Evolutionary conservation across 1,139 yeast genomes (phyloP).

Genomic region (Sugiyamaella paludigena): DNA sequence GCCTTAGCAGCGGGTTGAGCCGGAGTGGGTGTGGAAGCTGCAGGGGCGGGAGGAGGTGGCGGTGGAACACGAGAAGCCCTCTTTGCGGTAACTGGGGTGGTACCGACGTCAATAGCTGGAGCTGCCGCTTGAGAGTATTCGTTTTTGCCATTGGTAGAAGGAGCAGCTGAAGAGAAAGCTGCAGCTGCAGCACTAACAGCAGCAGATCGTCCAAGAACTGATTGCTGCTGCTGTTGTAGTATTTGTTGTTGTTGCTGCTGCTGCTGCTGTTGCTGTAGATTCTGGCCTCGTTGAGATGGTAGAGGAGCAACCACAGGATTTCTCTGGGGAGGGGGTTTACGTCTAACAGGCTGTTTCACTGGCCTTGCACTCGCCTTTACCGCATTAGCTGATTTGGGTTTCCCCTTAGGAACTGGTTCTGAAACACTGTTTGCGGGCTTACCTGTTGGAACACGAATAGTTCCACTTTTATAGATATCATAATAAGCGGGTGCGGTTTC

Average conservation of each 20-base stretch:
- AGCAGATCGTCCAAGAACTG: conserved; percentile 6
- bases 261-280: conserved; percentile 7
- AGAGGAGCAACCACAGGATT: conserved; percentile 14
- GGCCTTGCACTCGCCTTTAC: conserved; percentile 25
- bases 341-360: conserved; percentile 29
- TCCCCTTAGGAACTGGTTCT: conserved; percentile 66
- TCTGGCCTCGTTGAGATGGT: conserved; percentile 9
- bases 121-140: conserved; percentile 15
- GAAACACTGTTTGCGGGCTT: conserved; percentile 68
- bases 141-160: conserved; percentile 16
- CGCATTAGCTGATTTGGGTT: conserved; percentile 28
- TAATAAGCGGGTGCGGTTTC: conserved; percentile 58
- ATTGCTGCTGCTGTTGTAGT: conserved; percentile 5
- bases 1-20: conserved; percentile 80
- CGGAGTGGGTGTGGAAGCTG: conserved; percentile 70
- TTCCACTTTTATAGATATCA: conserved; percentile 84
- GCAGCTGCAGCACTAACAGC: conserved; percentile 15
- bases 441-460: conserved; percentile 80
- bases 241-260: conserved; percentile 3
- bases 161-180: conserved; percentile 12
- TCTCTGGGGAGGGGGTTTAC: conserved; percentile 10
- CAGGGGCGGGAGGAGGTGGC: conserved; percentile 65
- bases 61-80: conserved; percentile 32
- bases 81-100: conserved; percentile 27
- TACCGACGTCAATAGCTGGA: conserved; percentile 20